phyloP scores from a whole-genome alignment of 1,284 basidiomycete genomes.

The Pseudozyma tsukubaensis region DNA sequence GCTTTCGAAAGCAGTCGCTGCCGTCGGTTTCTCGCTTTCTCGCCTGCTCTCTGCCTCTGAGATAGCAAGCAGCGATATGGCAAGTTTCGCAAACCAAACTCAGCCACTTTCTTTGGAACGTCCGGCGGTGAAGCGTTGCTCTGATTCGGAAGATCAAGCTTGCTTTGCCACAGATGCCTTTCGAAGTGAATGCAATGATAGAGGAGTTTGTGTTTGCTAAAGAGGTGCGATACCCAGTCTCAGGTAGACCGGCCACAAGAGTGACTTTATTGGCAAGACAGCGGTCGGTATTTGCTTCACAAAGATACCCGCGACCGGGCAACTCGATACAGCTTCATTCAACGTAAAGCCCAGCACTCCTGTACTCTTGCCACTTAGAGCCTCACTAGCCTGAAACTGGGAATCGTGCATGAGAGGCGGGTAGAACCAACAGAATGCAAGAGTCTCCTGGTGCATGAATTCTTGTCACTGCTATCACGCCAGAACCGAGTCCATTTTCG shows the following conservation, averaged over 20 bases:
- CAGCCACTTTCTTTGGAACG: neutral
- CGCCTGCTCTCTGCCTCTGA: neutral
- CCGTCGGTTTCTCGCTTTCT: constrained; percentile 19
- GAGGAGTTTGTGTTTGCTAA: neutral
- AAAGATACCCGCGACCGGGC: constrained; percentile 1
- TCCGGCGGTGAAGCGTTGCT: too few species aligned
- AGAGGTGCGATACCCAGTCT: neutral
- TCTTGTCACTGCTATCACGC: neutral
- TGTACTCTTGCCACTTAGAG: too few species aligned
- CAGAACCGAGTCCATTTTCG: neutral
- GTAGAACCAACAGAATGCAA: neutral
- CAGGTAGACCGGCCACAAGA: neutral
- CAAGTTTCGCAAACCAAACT: too few species aligned
- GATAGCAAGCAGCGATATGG: too few species aligned
- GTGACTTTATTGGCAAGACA: neutral
- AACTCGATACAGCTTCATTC: neutral
- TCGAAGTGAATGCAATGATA: too few species aligned
- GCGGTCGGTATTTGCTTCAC: neutral
- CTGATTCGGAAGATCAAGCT: too few species aligned
- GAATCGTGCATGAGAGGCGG: too few species aligned
- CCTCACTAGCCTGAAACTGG: too few species aligned
- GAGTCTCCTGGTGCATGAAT: neutral
- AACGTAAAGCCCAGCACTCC: too few species aligned
- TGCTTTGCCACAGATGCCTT: too few species aligned
- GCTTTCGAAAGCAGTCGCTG: neutral